Conservation (phyloP, 805 yeast genomes). For the Pichia eremophila region DNA sequence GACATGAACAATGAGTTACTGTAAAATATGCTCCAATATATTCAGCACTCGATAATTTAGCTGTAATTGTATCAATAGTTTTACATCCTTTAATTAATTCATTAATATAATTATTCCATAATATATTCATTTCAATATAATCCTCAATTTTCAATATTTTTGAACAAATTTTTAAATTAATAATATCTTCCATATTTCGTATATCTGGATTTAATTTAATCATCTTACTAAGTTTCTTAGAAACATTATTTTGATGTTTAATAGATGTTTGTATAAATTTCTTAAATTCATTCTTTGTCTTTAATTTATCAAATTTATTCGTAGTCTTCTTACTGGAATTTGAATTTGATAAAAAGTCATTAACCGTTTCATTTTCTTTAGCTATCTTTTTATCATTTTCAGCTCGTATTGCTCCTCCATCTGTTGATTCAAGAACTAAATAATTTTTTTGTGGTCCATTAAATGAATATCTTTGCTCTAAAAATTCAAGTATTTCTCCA, state of each 20-base stretch:
- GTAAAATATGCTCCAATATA: slow-evolving; percentile 65
- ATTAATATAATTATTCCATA: slow-evolving; percentile 67
- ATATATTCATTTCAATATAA: slow-evolving; percentile 43
- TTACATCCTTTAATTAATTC: slow-evolving; percentile 36
- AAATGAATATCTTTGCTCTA: slow-evolving; percentile 37
- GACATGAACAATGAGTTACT: slow-evolving; percentile 50
- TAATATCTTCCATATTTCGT: slow-evolving; percentile 11
- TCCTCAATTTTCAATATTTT: slow-evolving; percentile 33
- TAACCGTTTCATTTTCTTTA: slow-evolving; percentile 7
- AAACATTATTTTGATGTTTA: slow-evolving; percentile 30
- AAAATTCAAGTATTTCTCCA: slow-evolving; percentile 29
- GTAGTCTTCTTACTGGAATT: not conserved
- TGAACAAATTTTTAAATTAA: slow-evolving; percentile 15
- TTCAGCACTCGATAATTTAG: slow-evolving; percentile 67
- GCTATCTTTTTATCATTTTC: slow-evolving; percentile 10
- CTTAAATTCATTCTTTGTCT: slow-evolving; percentile 33
- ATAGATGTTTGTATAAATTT: slow-evolving; percentile 30
- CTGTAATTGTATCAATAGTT: slow-evolving; percentile 28
- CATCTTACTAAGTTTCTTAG: slow-evolving; percentile 26
- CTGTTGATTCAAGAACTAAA: slow-evolving; percentile 32
- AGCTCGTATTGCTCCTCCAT: slow-evolving; percentile 18
- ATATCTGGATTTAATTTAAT: slow-evolving; percentile 19
- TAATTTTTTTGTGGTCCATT: slow-evolving; percentile 39
- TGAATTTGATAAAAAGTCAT: not conserved
- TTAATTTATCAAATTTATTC: slow-evolving; percentile 17